A percentile compares a stretch with the other conserved stretches of the same genome.
Conservation (phyloP, 208 protist genomes). For the Leishmania turanica region DNA sequence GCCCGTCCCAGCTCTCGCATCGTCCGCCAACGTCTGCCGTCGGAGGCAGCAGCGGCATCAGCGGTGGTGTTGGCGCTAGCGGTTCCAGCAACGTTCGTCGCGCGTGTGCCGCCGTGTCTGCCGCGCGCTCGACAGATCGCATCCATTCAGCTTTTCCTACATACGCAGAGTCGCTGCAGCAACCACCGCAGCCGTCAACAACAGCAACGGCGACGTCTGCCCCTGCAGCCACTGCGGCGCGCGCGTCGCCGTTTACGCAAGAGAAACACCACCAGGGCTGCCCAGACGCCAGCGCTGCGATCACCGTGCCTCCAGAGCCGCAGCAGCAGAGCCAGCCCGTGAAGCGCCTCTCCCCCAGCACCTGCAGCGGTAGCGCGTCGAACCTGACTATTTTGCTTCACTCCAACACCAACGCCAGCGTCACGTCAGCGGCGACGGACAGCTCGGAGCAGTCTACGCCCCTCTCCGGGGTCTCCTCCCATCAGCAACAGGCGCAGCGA, state of each 20-base stretch:
- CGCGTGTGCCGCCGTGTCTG: neutral
- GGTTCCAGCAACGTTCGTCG: neutral
- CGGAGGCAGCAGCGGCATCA: neutral
- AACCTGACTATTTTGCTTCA: conserved; percentile 14
- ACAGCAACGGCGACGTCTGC: neutral
- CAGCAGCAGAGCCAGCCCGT: conserved; percentile 1
- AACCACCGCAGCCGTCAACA: neutral
- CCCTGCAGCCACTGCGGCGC: conserved; percentile 4
- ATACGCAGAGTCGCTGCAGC: neutral
- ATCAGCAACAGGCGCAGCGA: conserved; percentile 13
- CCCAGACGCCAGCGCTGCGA: neutral
- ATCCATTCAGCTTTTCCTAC: neutral
- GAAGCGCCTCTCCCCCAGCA: conserved; percentile 17
- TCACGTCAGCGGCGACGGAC: conserved; percentile 16
- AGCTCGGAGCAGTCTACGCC: conserved; percentile 28
- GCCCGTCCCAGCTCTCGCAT: neutral
- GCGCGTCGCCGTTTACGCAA: conserved; percentile 1
- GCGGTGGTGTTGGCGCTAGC: neutral
- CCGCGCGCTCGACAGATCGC: neutral
- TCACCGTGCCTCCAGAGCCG: neutral
- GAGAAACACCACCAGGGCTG: neutral
- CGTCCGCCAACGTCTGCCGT: neutral
- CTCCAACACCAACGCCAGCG: conserved; percentile 20
- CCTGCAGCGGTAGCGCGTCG: conserved; percentile 21
- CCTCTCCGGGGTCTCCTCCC: conserved; percentile 23